phyloP scores from a whole-genome alignment of 2,329 filamentous ascomycete genomes.

The Chalaropsis thielavioides region DNA sequence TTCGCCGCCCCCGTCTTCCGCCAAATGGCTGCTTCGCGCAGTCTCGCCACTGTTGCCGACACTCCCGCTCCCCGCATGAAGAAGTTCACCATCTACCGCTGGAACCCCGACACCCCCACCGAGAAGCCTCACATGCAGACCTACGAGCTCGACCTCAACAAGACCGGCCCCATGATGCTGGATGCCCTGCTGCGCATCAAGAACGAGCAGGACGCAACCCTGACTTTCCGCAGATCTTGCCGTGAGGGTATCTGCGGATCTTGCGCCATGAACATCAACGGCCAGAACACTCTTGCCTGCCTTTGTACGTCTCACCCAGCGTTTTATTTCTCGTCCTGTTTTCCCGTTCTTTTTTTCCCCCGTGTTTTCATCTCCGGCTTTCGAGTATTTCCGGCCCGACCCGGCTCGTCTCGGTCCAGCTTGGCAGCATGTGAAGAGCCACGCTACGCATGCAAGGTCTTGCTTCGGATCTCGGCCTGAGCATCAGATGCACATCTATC shows the following conservation, averaged over 20 bases:
- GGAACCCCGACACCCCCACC: conserved; percentile 85
- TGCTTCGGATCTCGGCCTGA: neutral
- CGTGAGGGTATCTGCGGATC: conserved; percentile 97
- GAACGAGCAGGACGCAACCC: conserved; percentile 93
- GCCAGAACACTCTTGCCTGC: conserved; percentile 93
- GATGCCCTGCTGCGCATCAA: conserved; percentile 96
- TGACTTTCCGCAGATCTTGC: conserved; percentile 92
- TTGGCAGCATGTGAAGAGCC: conserved; percentile 10
- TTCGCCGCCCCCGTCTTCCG: conserved; percentile 29
- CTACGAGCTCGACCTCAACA: conserved; percentile 92
- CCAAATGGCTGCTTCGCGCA: conserved; percentile 33
- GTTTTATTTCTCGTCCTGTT: neutral
- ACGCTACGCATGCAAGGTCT: neutral
- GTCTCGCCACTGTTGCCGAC: conserved; percentile 43
- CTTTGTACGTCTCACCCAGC: conserved; percentile 56
- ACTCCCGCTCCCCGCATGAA: conserved; percentile 57
- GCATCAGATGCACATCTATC: neutral
- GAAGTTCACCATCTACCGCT: conserved; percentile 97
- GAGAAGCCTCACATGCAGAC: conserved; percentile 92
- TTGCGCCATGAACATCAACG: conserved; percentile 99
- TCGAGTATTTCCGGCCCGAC: neutral
- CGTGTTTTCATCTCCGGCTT: neutral
- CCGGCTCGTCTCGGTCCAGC: conserved; percentile 9
- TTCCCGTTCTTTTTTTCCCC: neutral
- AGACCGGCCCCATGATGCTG: conserved; percentile 97